phyloP scores from a whole-genome alignment of 2,329 filamentous ascomycete genomes.

The Aureobasidium melanogenum region DNA sequence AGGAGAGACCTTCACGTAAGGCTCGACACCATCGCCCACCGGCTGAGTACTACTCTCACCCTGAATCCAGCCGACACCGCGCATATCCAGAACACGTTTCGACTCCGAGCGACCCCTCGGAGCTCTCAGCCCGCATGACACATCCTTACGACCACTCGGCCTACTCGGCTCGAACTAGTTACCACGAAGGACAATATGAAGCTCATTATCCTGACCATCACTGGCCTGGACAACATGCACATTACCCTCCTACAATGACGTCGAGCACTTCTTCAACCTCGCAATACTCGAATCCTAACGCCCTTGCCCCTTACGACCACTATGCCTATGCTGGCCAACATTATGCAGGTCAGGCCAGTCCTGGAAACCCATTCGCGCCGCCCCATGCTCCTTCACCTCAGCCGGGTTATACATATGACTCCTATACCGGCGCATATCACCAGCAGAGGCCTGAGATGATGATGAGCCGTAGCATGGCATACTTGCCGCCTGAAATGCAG shows the following conservation, averaged over 20 bases:
- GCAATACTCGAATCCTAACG: neutral
- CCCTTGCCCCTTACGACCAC: conserved; percentile 14
- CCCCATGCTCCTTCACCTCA: neutral
- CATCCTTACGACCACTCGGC: conserved; percentile 17
- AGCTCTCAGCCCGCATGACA: conserved; percentile 34
- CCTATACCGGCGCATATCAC: conserved; percentile 6
- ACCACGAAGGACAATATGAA: conserved; percentile 19
- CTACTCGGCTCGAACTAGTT: conserved; percentile 26
- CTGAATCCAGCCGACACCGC: conserved; percentile 17
- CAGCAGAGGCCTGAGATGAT: neutral
- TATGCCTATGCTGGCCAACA: conserved; percentile 20
- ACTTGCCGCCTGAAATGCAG: neutral
- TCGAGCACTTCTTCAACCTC: conserved; percentile 18
- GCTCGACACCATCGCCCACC: conserved; percentile 15
- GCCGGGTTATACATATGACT: conserved; percentile 14
- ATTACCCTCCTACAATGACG: conserved; percentile 30
- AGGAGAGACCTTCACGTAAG: conserved; percentile 13
- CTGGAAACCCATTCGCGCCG: conserved; percentile 16
- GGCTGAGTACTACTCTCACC: conserved; percentile 15
- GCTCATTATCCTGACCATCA: conserved; percentile 16
- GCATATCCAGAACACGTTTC: conserved; percentile 19
- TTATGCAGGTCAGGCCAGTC: conserved; percentile 25
- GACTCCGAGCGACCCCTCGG: conserved; percentile 22
- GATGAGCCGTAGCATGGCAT: neutral
- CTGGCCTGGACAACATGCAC: conserved; percentile 20